phyloP scores from a whole-genome alignment of 345 rosid genomes.

The Rhodamnia argentea region DNA sequence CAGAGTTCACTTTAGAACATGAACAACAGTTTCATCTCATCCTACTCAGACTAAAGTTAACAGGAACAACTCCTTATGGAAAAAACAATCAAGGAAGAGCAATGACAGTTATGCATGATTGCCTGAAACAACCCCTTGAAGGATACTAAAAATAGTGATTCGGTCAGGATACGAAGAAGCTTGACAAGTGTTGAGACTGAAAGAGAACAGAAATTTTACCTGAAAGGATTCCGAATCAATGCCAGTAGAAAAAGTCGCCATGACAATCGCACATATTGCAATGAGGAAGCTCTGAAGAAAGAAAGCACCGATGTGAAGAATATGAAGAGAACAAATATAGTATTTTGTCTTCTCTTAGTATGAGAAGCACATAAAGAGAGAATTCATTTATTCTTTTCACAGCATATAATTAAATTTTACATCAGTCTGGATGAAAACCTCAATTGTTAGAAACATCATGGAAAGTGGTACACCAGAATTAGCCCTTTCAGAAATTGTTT shows the following conservation, averaged over 20 bases:
- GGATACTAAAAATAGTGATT: not conserved
- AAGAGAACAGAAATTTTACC: constrained; percentile 19
- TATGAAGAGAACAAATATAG: not conserved
- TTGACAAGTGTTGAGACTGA: not conserved
- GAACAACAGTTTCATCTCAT: not conserved
- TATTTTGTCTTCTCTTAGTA: not conserved
- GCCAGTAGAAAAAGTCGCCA: constrained; percentile 92
- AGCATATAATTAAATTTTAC: not conserved
- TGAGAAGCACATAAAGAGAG: not conserved
- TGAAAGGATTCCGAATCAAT: constrained; percentile 79
- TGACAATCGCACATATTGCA: constrained; percentile 71
- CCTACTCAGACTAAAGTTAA: not conserved
- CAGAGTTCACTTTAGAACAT: not conserved
- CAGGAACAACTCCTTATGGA: not conserved
- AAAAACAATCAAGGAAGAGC: not conserved
- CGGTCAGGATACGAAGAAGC: not conserved
- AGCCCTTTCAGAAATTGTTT: not conserved
- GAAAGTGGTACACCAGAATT: not conserved
- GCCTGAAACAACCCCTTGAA: not conserved
- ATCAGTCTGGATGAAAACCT: not conserved
- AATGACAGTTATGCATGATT: not conserved
- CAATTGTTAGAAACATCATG: not conserved
- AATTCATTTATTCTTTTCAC: not conserved
- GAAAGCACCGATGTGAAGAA: not conserved
- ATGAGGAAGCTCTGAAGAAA: constrained; percentile 59